Evolutionary conservation across 1,284 basidiomycete species (phyloP), one percentile per base, ranked within the genome.

Genomic region (Testicularia cyperi): DNA sequence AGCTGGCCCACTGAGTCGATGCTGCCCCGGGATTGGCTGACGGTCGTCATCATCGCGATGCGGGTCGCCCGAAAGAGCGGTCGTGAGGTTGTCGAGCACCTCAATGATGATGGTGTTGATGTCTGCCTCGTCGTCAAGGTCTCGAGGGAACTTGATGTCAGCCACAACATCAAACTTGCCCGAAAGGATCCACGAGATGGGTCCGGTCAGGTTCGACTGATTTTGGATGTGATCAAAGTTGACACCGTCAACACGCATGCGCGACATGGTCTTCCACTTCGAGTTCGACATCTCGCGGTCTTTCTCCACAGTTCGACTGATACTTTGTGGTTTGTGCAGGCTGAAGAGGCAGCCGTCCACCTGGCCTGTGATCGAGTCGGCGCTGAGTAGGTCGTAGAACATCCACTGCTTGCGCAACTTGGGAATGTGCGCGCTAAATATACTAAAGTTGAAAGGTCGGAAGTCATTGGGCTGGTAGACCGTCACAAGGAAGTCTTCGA

Each of bases 301-400:
- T 34, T 87, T 78, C 57, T 92, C 86, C 34, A 85, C 89, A 5
- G 89, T 92, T 55, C 89, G 82, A 5, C 92, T 90, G 38, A 98
- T 90, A 75, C 89, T 94, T 78, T 99, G 94, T 7, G 94, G 94
- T 75, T 88, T 90, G 77, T 98, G 94, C 57, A 99, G 77, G 71
- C 92, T 96, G 80, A 97, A 96, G 13, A 99, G 76, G 71, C 95
- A 99, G 69, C 96, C 96, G 75, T 99, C 94, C 63, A 94, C 89
- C 75, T 99, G 95, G 1, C 94, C 94, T 4, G 95, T 94, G 44
- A 97, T 89, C 46, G 87, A 88, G 66, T 97, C 92, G 0, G 94
- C 94, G 33, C 84, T 85, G 26, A 79, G 70, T 4, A 79, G 49
- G 76, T 96, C 92, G 75, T 92, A 94, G 78, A 96, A 96, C 25